These are phyloP conservation scores for Serendipita sp. DNA, from an alignment of 768 basidiomycete species.

Conservation along the genomic window DNA sequence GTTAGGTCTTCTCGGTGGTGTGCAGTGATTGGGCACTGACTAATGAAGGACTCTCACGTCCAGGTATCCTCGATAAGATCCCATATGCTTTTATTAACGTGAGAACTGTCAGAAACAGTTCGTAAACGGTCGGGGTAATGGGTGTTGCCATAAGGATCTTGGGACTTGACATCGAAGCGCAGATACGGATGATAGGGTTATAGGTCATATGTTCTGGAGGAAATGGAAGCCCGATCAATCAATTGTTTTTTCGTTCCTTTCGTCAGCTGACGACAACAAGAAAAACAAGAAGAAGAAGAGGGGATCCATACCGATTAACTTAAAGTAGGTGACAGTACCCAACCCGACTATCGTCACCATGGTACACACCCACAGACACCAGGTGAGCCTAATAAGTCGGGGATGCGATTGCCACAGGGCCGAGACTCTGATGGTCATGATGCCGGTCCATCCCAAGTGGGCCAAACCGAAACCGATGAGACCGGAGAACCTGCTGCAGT, in stretches of 20 bases:
- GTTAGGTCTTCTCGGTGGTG: not conserved
- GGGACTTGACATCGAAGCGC: not conserved
- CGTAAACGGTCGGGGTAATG: not conserved
- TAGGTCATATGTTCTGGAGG: not conserved
- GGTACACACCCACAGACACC: not conserved
- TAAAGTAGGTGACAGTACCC: not conserved
- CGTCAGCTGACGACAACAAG: too few relatives aligned
- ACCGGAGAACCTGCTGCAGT: not conserved
- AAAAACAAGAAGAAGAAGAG: too few relatives aligned
- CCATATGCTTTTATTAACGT: not conserved
- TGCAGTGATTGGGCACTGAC: not conserved
- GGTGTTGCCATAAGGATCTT: not conserved
- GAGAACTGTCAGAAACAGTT: not conserved
- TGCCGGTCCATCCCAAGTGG: not conserved
- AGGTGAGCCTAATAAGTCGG: not conserved
- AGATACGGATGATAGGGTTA: not conserved
- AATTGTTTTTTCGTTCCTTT: too few relatives aligned
- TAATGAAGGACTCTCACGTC: not conserved
- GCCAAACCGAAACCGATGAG: not conserved
- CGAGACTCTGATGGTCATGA: not conserved
- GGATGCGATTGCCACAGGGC: not conserved
- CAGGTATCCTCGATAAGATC: not conserved
- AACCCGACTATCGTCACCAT: not conserved
- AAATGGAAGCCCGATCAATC: too few relatives aligned
- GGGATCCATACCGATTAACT: not conserved